Base-by-base conservation (phyloP, 805 yeast species). In the Clavispora santaluciae region DNA sequence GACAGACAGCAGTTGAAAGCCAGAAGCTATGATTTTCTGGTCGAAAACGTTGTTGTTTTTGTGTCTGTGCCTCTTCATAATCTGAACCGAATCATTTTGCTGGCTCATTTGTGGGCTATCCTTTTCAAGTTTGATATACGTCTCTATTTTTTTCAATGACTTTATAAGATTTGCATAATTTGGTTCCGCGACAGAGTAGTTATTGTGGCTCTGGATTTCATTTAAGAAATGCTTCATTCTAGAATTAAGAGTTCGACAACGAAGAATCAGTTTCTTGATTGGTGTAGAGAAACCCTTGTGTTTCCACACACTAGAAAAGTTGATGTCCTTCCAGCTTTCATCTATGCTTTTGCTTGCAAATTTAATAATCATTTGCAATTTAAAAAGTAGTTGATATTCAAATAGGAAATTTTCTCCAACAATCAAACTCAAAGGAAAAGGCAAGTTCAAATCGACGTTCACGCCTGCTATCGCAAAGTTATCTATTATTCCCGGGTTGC, bases 341-440 rank as follows among this genome's bases (percentile, higher is more conserved):
- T 78, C 83, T 42, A 85, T 66, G 12, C 74, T 63, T 46, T 74
- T 73, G 50, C 78, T 79, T 6, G 85, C 69, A 53, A 77, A 79
- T 45, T 80, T 80, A n/a, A 87, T 55, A 23, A 79, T 72, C 30
- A 82, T 60, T 28, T 85, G 66, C 48, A 86, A 81, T 47, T 96
- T 76, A 51, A 86, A 87, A 35, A 89, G 64, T 25, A 87, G 66
- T 57, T 91, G 96, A 55, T 83, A 88, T 47, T 93, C 87, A 36
- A 80, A 73, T 13, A 87, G 66, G 20, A 82, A 78, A 12, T 88
- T 83, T 40, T 81, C 76, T 13, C 85, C 79, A 1, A 88, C 64
- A 1, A 93, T 70, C 20, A 91, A 68, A 53, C 88, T 88, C 36
- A 88, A 62, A 0, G 99, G 99, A 56, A 87, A 93, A 3, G 97